Evolutionary conservation across 129 eudicot species (phyloP), one percentile per base, ranked within the genome.

Genomic region (Solidago caesia): DNA sequence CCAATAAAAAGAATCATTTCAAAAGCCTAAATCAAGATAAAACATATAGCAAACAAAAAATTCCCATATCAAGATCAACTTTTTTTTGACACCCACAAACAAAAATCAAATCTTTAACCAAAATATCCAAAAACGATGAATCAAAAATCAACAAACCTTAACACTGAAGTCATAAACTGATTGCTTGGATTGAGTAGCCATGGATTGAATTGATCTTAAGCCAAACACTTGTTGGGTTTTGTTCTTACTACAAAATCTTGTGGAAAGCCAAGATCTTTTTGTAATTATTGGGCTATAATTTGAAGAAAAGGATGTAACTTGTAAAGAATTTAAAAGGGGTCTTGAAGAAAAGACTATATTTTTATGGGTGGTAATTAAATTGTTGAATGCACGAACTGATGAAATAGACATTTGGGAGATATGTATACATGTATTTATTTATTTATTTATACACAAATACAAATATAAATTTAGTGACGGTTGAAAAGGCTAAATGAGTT

Each of bases 101-200:
- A 26, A 7, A 64, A 59, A 25, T 14, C 6, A 51, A 77, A 72
- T 12, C 47, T 56, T 43, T 45, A 46, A 44, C 6, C 27, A 7
- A 42, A 56, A 12, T 27, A 52, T 0, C 47, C 9, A 15, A 61
- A 47, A 71, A 16, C 57, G 55, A 52, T 67, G 71, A 45, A 67
- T 44, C 10, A 0, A 55, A 71, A 64, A 21, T 10, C 14, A 49
- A 26, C 78, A 72, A 51, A 89, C 98, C 96, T 93, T 93, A 60
- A 90, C 96, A 33, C 85, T 89, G 82, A 94, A 94, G 4, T 94
- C 98, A 61, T 94, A 86, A 73, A 94, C 82, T 2, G 97, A 88
- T 74, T 94, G 87, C 74, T 66, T 82, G 52, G 96, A 83, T n/a
- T 83, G 85, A 68, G 83, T 80, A 47, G 93, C 97, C 97, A 90